A percentile compares a stretch with the other conserved stretches of the same genome.
Evolutionary conservation across 495 filamentous ascomycete genomes (phyloP).

Genomic region (Glarea lozoyensis): DNA sequence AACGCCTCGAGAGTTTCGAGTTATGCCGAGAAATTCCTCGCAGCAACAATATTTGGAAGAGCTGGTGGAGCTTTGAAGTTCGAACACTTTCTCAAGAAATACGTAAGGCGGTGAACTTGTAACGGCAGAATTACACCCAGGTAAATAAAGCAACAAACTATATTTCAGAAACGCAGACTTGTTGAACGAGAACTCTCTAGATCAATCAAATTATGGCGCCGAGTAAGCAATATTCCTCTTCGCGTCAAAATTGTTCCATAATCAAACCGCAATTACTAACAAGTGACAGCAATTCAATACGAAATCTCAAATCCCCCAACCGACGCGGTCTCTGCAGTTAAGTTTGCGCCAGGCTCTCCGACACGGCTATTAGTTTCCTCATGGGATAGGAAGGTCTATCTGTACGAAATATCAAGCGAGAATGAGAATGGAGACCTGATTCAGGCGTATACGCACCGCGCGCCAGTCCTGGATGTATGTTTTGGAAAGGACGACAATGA

Average conservation of each 20-base stretch:
- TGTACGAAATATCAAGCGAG: constrained; percentile 68
- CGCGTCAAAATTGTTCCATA: not conserved
- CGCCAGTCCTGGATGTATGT: constrained; percentile 85
- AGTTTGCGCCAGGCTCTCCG: constrained; percentile 64
- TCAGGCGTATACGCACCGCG: constrained; percentile 68
- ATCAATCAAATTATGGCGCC: constrained; percentile 20
- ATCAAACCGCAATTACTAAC: not conserved
- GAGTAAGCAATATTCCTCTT: constrained; percentile 6
- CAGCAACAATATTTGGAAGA: not conserved
- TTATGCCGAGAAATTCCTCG: no score
- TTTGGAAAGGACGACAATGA: constrained; percentile 74
- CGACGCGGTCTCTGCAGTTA: constrained; percentile 80
- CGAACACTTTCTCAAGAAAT: no score
- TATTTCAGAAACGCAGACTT: no score
- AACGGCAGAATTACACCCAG: no score
- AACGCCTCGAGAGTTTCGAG: no score
- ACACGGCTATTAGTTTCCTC: constrained; percentile 78
- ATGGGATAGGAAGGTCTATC: constrained; percentile 88
- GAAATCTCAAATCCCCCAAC: constrained; percentile 69
- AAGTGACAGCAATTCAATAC: constrained; percentile 45
- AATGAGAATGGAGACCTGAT: constrained; percentile 53
- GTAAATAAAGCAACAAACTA: no score
- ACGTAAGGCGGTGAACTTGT: no score
- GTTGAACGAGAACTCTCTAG: no score
- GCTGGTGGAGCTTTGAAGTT: no score